Base-by-base conservation (phyloP, 2,329 filamentous ascomycete genomes). In the Fusarium mundagurra region DNA sequence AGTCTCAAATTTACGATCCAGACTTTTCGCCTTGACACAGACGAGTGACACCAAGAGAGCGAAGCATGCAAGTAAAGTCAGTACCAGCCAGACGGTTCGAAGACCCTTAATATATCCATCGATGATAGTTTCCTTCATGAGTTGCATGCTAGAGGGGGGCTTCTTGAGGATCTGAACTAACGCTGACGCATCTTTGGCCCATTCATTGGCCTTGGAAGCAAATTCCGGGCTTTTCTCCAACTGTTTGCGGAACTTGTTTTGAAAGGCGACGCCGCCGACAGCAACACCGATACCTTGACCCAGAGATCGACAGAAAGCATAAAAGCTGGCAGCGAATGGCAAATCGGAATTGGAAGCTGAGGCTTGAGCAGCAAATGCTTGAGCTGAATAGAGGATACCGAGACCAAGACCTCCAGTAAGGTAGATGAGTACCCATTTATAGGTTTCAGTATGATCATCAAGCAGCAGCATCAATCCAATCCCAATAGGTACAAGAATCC, bases 271-370 rank as follows among this genome's bases (percentile, higher is more conserved):
- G 8, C 92, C 91, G 5, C 90, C 89, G 59, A 93, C 85, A 5
- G 92, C 91, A 6, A 93, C 89, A 31, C 92, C 92, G 16, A 93
- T 81, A 0, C 88, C 86, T 78, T 93, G 90, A 1, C 92, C 92
- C 31, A 93, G 86, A 4, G 88, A 87, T n/a, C 76, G 70, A 44
- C 68, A 77, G 83, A 94, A 94, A 61, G 87, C 88, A 81, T 91
- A 92, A 84, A 93, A 89, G 17, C 89, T 91, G 3, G 90, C 88
- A 45, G 91, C 87, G 22, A 72, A 78, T 12, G 82, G 82, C 17
- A 80, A 77, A 4, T 88, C 86, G 2, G 90, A 85, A 22, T 78
- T 77, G 22, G 74, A 76, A 14, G 76, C 76, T 10, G 64, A 59
- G 6, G 91, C 91, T 81, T 94, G 92, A 29, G 92, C 87, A 3